These are phyloP conservation scores for Salix arbutifolia DNA, from an alignment of 345 rosid genomes.

Conservation along the genomic window DNA sequence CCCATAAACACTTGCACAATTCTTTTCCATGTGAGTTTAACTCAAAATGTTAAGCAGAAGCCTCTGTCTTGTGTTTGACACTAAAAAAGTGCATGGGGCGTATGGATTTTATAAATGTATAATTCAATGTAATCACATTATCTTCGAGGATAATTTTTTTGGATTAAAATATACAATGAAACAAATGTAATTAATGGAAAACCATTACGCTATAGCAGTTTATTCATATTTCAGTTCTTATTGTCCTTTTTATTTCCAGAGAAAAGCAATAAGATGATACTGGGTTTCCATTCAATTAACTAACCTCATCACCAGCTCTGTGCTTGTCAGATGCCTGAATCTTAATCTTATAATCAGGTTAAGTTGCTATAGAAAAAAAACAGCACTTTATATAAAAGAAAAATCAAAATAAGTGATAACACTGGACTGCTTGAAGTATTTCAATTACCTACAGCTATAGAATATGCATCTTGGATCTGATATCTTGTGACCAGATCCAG, in stretches of 20 bases:
- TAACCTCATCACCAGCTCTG: background rate
- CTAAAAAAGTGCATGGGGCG: background rate
- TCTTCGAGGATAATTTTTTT: background rate
- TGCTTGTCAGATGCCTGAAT: background rate
- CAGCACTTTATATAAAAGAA: background rate
- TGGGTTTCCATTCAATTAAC: background rate
- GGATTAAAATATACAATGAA: background rate
- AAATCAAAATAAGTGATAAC: background rate
- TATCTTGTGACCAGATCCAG: background rate
- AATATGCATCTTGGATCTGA: conserved; percentile 1
- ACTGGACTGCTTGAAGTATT: background rate
- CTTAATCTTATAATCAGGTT: background rate
- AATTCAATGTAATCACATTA: background rate
- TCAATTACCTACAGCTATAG: background rate
- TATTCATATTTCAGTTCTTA: background rate
- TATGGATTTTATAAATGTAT: background rate
- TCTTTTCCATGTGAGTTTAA: conserved; percentile 3
- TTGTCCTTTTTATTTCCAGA: background rate
- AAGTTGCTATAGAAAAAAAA: background rate
- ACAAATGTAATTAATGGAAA: background rate
- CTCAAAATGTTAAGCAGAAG: background rate
- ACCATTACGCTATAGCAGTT: background rate
- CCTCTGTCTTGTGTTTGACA: background rate
- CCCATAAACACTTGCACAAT: background rate
- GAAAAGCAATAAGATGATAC: background rate